Conservation (phyloP, 768 basidiomycete genomes). For the Suillus placidus region DNA sequence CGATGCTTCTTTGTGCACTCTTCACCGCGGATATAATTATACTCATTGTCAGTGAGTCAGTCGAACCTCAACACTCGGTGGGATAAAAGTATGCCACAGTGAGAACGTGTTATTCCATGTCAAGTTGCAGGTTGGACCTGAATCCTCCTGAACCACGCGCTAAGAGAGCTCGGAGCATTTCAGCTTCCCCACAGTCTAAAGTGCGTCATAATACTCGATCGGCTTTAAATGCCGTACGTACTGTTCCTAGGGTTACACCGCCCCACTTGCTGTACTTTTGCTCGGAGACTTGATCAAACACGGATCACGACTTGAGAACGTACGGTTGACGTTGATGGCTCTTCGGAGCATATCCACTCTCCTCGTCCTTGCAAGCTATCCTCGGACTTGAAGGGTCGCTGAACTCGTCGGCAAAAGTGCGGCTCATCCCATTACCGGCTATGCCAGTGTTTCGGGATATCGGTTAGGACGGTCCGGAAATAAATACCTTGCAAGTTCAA, state of each 20-base stretch:
- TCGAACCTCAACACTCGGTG: not conserved
- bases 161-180: not conserved
- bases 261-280: not conserved
- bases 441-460: not conserved
- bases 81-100: not conserved
- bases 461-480: not conserved
- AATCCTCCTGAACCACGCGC: not conserved
- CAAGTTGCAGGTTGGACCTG: not conserved
- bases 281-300: not conserved
- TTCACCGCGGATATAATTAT: conserved; percentile 10
- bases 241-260: conserved; percentile 1
- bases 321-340: not conserved
- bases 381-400: not conserved
- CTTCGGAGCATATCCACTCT: conserved; percentile 2
- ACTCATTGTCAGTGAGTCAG: not conserved
- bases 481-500: not conserved
- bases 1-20: not conserved
- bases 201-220: conserved; percentile 4
- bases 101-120: not conserved
- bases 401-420: not conserved
- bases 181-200: not conserved
- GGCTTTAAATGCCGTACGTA: not conserved
- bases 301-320: conserved; percentile 1
- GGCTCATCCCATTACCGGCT: not conserved
- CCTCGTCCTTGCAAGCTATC: not conserved